Conservation (phyloP, 1,139 yeast genomes). For the Hansenula anomala region DNA sequence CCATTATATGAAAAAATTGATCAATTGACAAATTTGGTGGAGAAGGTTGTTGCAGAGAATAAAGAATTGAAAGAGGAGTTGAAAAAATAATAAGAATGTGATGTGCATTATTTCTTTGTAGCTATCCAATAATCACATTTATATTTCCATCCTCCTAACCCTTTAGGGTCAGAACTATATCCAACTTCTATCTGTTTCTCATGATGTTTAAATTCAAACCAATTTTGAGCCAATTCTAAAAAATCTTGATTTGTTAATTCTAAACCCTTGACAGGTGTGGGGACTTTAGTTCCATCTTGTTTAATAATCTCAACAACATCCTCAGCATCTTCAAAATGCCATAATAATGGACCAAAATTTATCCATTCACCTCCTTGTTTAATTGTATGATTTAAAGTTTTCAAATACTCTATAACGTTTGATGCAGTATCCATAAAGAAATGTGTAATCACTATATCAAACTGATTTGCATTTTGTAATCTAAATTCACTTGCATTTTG, state of each 20-base stretch:
- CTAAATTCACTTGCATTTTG: slow-evolving; percentile 39
- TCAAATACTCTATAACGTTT: slow-evolving; percentile 66
- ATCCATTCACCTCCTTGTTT: slow-evolving; percentile 60
- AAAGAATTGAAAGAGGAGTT: slow-evolving; percentile 1
- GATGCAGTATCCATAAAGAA: slow-evolving; percentile 80
- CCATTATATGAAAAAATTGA: slow-evolving; percentile 42
- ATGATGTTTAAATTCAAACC: slow-evolving; percentile 43
- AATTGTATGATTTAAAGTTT: slow-evolving; percentile 49
- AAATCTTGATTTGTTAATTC: slow-evolving; percentile 65
- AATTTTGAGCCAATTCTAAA: slow-evolving; percentile 36
- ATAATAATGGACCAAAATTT: slow-evolving; percentile 78
- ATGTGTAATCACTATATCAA: slow-evolving; percentile 61
- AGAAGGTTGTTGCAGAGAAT: slow-evolving; percentile 6
- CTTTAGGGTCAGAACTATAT: slow-evolving; percentile 50
- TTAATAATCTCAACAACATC: slow-evolving; percentile 19
- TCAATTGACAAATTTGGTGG: slow-evolving; percentile 26
- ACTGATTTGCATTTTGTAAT: slow-evolving; percentile 29
- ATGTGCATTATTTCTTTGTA: slow-evolving; percentile 21
- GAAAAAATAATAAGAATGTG: not conserved
- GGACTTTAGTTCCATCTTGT: slow-evolving; percentile 27
- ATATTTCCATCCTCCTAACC: slow-evolving; percentile 57
- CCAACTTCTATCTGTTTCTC: slow-evolving; percentile 42
- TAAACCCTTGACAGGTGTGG: slow-evolving; percentile 45
- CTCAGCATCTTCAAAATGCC: slow-evolving; percentile 73
- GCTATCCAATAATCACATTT: slow-evolving; percentile 75